These are phyloP conservation scores for Sporothrix brasiliensis DNA, from an alignment of 2,329 filamentous ascomycete genomes.

Conservation along the genomic window DNA sequence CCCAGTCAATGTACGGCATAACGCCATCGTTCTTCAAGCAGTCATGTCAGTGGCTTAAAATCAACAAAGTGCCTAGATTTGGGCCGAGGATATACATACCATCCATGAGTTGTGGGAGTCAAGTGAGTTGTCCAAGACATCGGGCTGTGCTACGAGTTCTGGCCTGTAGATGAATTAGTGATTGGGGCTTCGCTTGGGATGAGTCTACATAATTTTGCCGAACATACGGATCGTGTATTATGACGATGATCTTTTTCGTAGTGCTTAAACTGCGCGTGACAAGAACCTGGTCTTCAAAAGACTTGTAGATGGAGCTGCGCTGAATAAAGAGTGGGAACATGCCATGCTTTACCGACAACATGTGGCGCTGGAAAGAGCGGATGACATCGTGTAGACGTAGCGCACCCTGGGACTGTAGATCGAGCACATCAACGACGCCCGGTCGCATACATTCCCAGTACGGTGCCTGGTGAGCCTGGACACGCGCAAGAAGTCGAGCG, in stretches of 20 bases:
- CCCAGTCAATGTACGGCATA: constrained; percentile 83
- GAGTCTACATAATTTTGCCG: background rate
- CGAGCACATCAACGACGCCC: constrained; percentile 58
- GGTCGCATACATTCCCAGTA: constrained; percentile 91
- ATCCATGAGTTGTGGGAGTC: constrained; percentile 87
- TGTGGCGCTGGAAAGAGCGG: constrained; percentile 72
- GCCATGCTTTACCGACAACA: constrained; percentile 69
- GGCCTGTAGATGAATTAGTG: constrained; percentile 53
- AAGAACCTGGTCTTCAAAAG: constrained; percentile 84
- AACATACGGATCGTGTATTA: constrained; percentile 87
- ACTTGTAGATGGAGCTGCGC: constrained; percentile 69
- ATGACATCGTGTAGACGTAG: constrained; percentile 78
- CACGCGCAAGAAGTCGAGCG: constrained; percentile 58
- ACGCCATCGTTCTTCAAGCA: constrained; percentile 72
- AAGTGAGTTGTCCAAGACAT: constrained; percentile 70
- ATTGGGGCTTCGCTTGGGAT: constrained; percentile 22
- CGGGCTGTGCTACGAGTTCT: constrained; percentile 67
- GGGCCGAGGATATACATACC: constrained; percentile 55
- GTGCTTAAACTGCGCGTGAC: constrained; percentile 72
- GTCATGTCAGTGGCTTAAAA: constrained; percentile 31
- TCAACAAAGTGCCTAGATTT: background rate
- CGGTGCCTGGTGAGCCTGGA: constrained; percentile 63
- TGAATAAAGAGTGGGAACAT: constrained; percentile 84
- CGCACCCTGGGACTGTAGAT: constrained; percentile 56
- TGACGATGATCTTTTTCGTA: constrained; percentile 71